A percentile compares a stretch with the other conserved stretches of the same genome.
phyloP scores from a whole-genome alignment of 352 stramenopile species.

The Phytophthora idaei region DNA sequence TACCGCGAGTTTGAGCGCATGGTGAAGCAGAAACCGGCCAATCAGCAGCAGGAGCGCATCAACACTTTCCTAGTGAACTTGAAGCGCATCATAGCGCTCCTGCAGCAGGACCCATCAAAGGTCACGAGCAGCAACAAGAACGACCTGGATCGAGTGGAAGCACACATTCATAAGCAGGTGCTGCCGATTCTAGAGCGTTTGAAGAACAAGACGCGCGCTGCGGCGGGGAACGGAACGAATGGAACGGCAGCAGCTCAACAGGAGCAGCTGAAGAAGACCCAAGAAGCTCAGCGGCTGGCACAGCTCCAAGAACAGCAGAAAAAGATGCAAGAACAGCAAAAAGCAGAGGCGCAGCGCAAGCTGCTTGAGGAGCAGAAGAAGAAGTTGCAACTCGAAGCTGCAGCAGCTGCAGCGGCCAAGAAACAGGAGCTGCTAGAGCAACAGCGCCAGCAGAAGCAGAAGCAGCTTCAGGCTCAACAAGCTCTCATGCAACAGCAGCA shows the following conservation, averaged over 20 bases:
- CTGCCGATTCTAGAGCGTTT: slow-evolving; percentile 76
- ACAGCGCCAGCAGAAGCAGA: slow-evolving; percentile 59
- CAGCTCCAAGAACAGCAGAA: slow-evolving; percentile 73
- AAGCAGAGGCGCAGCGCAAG: slow-evolving; percentile 68
- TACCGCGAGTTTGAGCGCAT: slow-evolving; percentile 87
- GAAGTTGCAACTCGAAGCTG: slow-evolving; percentile 70
- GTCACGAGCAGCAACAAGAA: slow-evolving; percentile 78
- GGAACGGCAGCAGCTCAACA: slow-evolving; percentile 41
- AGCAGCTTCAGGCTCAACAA: slow-evolving; percentile 64
- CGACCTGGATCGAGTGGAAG: slow-evolving; percentile 80
- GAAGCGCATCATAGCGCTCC: slow-evolving; percentile 78
- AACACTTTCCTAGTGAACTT: slow-evolving; percentile 84
- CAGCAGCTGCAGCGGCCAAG: slow-evolving; percentile 56
- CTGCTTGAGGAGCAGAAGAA: slow-evolving; percentile 73
- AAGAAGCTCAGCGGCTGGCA: slow-evolving; percentile 60
- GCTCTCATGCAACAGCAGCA: slow-evolving; percentile 57
- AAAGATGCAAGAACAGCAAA: slow-evolving; percentile 72
- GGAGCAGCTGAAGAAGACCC: slow-evolving; percentile 68
- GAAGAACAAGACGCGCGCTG: slow-evolving; percentile 71
- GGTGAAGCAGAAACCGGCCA: slow-evolving; percentile 82
- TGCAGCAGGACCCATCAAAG: slow-evolving; percentile 84
- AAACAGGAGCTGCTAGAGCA: slow-evolving; percentile 67
- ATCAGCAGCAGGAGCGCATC: slow-evolving; percentile 82
- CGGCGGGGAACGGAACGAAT: slow-evolving; percentile 14
- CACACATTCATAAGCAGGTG: slow-evolving; percentile 86